Evolutionary conservation across 2,329 filamentous ascomycete genomes (phyloP).

Genomic region (Alternaria sp.): DNA sequence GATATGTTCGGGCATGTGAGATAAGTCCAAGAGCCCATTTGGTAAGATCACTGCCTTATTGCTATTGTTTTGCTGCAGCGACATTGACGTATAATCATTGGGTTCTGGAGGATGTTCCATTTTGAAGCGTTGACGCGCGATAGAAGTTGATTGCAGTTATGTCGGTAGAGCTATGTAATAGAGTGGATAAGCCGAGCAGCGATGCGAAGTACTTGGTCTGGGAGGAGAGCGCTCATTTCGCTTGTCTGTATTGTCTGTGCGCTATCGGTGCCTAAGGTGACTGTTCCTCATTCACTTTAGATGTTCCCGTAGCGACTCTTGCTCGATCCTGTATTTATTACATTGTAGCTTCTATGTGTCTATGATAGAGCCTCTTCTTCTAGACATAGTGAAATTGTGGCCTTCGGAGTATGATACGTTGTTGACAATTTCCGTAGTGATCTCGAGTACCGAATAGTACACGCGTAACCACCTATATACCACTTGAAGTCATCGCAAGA

Average conservation of each 20-base stretch:
- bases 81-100: background rate
- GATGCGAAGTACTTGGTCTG: background rate
- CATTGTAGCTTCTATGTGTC: background rate
- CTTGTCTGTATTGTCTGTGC: background rate
- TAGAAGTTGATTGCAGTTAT: background rate
- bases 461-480: no score
- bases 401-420: background rate
- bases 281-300: background rate
- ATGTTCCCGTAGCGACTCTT: background rate
- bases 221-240: background rate
- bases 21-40: background rate
- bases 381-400: rapidly evolving
- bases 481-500: background rate
- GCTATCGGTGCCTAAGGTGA: background rate
- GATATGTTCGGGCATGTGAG: background rate
- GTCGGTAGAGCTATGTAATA: background rate
- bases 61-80: background rate
- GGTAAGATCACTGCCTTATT: background rate
- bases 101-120: background rate
- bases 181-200: background rate
- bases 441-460: background rate
- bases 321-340: background rate
- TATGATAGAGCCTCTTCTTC: background rate
- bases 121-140: background rate
- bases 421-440: background rate